Base-by-base conservation (phyloP, 2,329 filamentous ascomycete species). In the Xenosphaeropsis pyriputrescens region DNA sequence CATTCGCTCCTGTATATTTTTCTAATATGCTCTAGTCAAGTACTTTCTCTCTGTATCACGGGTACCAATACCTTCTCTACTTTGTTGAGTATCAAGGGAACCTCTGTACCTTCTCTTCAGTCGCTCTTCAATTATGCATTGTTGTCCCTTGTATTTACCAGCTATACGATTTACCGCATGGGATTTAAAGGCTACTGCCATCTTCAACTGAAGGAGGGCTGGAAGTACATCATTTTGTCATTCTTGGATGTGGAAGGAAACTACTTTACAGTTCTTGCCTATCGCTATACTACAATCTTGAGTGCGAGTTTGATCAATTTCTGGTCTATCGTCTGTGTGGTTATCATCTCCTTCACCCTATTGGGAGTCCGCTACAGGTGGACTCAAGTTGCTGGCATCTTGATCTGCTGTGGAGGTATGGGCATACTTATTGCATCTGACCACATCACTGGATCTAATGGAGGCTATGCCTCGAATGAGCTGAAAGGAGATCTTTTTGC, bases 271-370 rank as follows among this genome's bases (percentile, higher is more conserved):
- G 89, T 98, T 36, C 70, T 95, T 36, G 91, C 89, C 5, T 98
- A 96, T 64, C 72, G 81, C 42, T 77, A 50, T 19, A 94, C 89
- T 39, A 95, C 88, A 52, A 80, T 95, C 49, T 70, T 96, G 35
- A 91, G 82, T 15, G 86, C 86, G 13, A 88, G 96, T 67, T 72
- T 98, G 37, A 85, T 98, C 63, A 95, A 95, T 68, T 96, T 96
- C 64, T 96, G 89, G 89, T 84, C 88, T 49, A 96, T 98, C 48
- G 84, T 93, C 36, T 78, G 89, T 44, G 91, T 98, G 16, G 85
- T 96, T 15, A 55, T 82, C 43, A 63, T 95, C 46, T 94, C 85
- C 18, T 88, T 93, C 61, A 47, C 78, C 45, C 67, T 95, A 49
- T 73, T 98, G 41, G 72, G 70, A 47, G 91, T 98, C 33, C 83